Conservation (phyloP, 306 rosid genomes). For the Myrica gale region DNA sequence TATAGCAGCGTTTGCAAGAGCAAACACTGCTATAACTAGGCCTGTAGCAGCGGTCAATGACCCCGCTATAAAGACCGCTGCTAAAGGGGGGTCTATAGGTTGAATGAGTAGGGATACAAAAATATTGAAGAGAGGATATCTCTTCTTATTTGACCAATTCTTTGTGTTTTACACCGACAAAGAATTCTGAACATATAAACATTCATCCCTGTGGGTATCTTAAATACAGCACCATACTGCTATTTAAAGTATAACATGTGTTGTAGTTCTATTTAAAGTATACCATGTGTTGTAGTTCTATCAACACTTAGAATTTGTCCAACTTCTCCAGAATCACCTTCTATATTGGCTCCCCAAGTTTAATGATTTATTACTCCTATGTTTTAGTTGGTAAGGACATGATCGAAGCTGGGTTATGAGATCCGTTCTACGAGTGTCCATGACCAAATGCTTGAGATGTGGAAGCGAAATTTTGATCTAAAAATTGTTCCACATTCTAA, state of each 20-base stretch:
- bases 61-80: too few species aligned
- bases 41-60: too few species aligned
- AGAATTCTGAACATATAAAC: not conserved
- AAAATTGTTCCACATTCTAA: constrained; percentile 75
- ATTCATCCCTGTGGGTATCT: not conserved
- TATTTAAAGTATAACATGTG: not conserved
- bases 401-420: constrained; percentile 91
- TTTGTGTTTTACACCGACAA: not conserved
- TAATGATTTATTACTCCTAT: not conserved
- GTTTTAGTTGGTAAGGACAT: not conserved
- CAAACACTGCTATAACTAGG: too few species aligned
- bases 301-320: not conserved
- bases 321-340: not conserved
- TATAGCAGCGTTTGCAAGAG: too few species aligned
- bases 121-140: not conserved
- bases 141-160: not conserved
- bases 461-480: constrained; percentile 68
- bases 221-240: not conserved
- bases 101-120: not conserved
- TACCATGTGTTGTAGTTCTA: not conserved
- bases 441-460: constrained; percentile 91
- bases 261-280: not conserved
- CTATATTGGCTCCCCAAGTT: not conserved
- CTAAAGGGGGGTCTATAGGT: not conserved
- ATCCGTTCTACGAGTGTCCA: constrained; percentile 80